Evolutionary conservation across 768 basidiomycete species (phyloP), one percentile per base, ranked within the genome.

Genomic region (Cystobasidium onofrii): DNA sequence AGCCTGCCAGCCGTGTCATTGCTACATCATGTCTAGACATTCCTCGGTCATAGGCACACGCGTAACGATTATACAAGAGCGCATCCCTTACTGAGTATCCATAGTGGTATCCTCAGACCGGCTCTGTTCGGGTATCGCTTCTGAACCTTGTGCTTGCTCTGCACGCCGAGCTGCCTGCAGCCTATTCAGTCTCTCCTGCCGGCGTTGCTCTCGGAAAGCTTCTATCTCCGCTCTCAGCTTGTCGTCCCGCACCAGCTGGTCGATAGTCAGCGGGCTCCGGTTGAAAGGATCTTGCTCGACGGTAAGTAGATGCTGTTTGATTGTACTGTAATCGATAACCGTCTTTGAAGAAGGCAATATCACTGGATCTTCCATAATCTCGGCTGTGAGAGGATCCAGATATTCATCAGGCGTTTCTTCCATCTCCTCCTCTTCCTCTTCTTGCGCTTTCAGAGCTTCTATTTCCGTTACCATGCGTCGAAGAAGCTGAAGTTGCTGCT

Each of bases 211-310:
- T 36, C 55, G 61, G 54, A 55, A 71, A 1, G 52, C 52, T 36
- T 71, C 54, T 12, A 71, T 71, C 55, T 71, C 69, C 20, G 9
- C 69, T 60, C 54, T 12, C 6, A 71, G 69, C 13, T 39, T 46
- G 41, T 71, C 69, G 39, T 71, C 44, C 54, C 69, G 25, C 31
- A 3, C 80, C 17, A 94, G 88, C 13, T 94, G 90, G 69, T 89
- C 89, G 75, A 93, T 87, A 12, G 83, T 81, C 31, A 96, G 83
- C 1, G 95, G 91, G 39, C 85, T 83, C 33, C 96, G 88, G 81
- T 97, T 99, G 86, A 98, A 99, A 0, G 96, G 96, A 81, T 99
- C 96, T 66, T 87, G 90, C 20, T 88, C 82, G 78, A 96, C 94
- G 0, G 92, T 95, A 23, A 99, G 83, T 41, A 97, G 83, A 80